A percentile compares a stretch with the other conserved stretches of the same genome.
These are phyloP conservation scores for Ceratocystis lukuohia DNA, from an alignment of 2,329 filamentous ascomycete species.

Conservation along the genomic window DNA sequence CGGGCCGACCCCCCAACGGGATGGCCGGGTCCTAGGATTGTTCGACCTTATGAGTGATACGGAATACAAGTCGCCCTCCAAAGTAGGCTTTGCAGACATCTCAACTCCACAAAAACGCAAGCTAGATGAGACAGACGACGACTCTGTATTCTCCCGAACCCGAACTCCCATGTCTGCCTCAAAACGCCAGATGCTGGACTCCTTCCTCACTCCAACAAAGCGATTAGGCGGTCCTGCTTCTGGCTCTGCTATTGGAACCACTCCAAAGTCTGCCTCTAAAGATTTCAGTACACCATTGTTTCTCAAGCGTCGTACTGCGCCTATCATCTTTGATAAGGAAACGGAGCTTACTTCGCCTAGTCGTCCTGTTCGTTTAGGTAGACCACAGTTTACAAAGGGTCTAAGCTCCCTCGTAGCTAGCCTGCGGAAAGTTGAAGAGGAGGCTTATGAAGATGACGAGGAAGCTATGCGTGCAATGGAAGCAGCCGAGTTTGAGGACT, in stretches of 20 bases:
- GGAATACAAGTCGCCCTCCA: slow-evolving; percentile 27
- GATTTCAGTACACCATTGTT: slow-evolving; percentile 59
- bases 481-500: slow-evolving; percentile 26
- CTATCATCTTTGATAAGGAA: slow-evolving; percentile 1
- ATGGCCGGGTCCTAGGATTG: slow-evolving; percentile 62
- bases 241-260: slow-evolving; percentile 23
- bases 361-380: slow-evolving; percentile 38
- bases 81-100: slow-evolving; percentile 6
- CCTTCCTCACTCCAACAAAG: slow-evolving; percentile 53
- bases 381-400: slow-evolving; percentile 51
- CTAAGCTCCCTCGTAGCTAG: slow-evolving; percentile 62
- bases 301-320: slow-evolving; percentile 30
- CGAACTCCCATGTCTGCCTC: slow-evolving; percentile 42
- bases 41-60: slow-evolving; percentile 55
- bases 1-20: slow-evolving; percentile 66
- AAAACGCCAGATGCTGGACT: slow-evolving; percentile 48
- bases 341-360: slow-evolving; percentile 8
- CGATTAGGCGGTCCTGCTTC: slow-evolving; percentile 31
- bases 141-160: slow-evolving; percentile 26
- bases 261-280: slow-evolving; percentile 40
- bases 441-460: slow-evolving; percentile 57
- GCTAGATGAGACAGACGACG: slow-evolving; percentile 15
- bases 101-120: slow-evolving; percentile 37
- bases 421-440: slow-evolving; percentile 56
- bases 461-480: slow-evolving; percentile 64